These are phyloP conservation scores for Tuctoria greenei DNA, from an alignment of 176 grass and related monocot genomes.

Conservation along the genomic window DNA sequence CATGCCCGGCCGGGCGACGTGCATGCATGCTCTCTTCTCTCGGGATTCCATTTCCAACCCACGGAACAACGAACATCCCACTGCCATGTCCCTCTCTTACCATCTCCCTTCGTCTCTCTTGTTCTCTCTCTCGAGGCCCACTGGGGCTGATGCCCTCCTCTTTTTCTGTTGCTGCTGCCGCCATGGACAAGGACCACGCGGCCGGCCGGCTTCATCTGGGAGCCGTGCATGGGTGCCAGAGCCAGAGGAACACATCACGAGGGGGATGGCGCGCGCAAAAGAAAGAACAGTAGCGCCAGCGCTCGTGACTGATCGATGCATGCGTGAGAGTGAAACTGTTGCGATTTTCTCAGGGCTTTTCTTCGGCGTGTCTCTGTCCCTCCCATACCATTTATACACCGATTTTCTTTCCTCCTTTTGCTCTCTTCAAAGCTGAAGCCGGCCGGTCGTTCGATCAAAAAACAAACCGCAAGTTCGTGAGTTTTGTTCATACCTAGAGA, in stretches of 20 bases:
- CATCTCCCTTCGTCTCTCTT: no score
- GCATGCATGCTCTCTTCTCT: background rate
- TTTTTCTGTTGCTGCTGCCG: background rate
- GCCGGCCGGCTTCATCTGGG: conserved; percentile 28
- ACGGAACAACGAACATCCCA: conserved; percentile 5
- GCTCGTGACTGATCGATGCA: background rate
- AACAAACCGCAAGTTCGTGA: no score
- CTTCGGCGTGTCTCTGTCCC: background rate
- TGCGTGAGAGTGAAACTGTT: no score
- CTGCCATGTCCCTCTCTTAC: background rate
- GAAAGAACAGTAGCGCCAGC: background rate
- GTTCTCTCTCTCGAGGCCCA: conserved; percentile 14
- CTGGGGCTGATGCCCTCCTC: no score
- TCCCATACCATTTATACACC: background rate
- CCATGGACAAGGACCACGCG: no score
- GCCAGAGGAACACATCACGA: conserved; percentile 32
- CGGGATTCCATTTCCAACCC: background rate
- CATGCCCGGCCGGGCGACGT: background rate
- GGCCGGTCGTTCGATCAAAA: no score
- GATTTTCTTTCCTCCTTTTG: background rate
- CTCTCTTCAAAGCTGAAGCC: background rate
- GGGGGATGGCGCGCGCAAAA: conserved; percentile 12
- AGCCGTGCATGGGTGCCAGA: background rate
- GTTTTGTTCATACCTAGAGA: background rate
- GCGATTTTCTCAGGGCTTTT: background rate